Evolutionary conservation across 805 yeast genomes (phyloP).

Genomic region (Teunomyces lycoperdinae): DNA sequence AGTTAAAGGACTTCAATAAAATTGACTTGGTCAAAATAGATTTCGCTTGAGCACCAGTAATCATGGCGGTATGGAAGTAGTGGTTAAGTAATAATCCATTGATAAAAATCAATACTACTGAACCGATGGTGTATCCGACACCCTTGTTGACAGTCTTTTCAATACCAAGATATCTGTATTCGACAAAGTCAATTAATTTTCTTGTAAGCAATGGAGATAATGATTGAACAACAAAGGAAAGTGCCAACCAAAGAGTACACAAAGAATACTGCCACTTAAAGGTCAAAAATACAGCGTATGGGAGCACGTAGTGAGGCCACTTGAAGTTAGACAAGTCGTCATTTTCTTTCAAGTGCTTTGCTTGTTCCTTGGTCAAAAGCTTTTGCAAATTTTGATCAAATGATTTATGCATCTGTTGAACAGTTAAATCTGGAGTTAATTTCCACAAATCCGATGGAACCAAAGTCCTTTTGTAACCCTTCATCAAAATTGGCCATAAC

Average conservation of each 20-base stretch:
- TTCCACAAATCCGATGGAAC: constrained; percentile 37
- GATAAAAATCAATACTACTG: constrained; percentile 49
- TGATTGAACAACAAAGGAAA: constrained; percentile 49
- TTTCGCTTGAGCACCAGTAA: constrained; percentile 41
- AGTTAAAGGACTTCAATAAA: constrained; percentile 37
- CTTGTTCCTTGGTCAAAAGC: constrained; percentile 18
- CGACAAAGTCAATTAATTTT: constrained; percentile 64
- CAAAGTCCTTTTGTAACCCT: constrained; percentile 41
- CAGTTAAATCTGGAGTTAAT: constrained; percentile 33
- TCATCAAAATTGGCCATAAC: constrained; percentile 37
- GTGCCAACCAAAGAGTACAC: constrained; percentile 39
- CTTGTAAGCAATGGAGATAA: constrained; percentile 67
- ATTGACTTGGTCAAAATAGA: constrained; percentile 38
- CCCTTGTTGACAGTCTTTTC: constrained; percentile 52
- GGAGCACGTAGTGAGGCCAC: constrained; percentile 41
- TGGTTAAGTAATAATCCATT: constrained; percentile 42
- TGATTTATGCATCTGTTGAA: constrained; percentile 31
- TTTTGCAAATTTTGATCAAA: constrained; percentile 24
- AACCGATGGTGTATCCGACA: constrained; percentile 73
- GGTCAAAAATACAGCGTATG: constrained; percentile 47
- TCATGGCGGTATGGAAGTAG: constrained; percentile 41
- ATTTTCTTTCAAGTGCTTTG: constrained; percentile 16
- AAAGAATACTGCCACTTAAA: constrained; percentile 44
- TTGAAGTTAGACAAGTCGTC: constrained; percentile 21
- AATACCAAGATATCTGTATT: constrained; percentile 43